Base-by-base conservation (phyloP, 148 eudicot species). In the Amaranthus cruentus region DNA sequence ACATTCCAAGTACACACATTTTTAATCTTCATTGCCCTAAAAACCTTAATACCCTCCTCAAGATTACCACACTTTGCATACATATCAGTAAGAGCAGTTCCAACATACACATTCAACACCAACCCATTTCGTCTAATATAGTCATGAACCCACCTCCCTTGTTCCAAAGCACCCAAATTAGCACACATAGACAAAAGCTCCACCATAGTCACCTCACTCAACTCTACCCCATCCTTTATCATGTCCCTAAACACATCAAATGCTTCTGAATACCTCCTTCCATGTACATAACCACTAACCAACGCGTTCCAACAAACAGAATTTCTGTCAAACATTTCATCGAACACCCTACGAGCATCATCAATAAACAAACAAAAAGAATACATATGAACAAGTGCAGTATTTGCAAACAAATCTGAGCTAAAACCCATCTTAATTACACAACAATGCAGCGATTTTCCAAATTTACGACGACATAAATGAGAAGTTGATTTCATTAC, bases 1-100 rank as follows among this genome's bases (percentile, higher is more conserved):
- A 84, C 72, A 80, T 85, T 88, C 88, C 92, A 88, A 5, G 88
- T 79, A 66, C 84, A 85, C 43, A 82, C 75, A 73, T 83, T 87
- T 78, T 83, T 81, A 70, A 83, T 74, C 63, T 56, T 72, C 84
- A 85, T 85, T 14, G 57, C 66, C 51, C 60, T 57, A 48, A 86
- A 88, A 1, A 75, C 59, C 61, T 69, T 69, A 42, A 55, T 58
- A 6, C 85, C 88, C 72, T 80, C 82, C 50, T 83, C 72, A 54
- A 87, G 56, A 4, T 50, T 73, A 38, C 90, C 92, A 70, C 90
- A 86, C 70, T 87, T 86, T 5, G 80, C 77, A 70, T 86, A 86
- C 92, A 88, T 88, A 76, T 88, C 87, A 74, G 87, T 73, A 62
- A 88, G 80, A 47, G 88, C 78, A 72, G 75, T 74, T 28, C 81